These are phyloP conservation scores for Pythium aristosporum DNA, from an alignment of 352 stramenopile species.

Conservation along the genomic window DNA sequence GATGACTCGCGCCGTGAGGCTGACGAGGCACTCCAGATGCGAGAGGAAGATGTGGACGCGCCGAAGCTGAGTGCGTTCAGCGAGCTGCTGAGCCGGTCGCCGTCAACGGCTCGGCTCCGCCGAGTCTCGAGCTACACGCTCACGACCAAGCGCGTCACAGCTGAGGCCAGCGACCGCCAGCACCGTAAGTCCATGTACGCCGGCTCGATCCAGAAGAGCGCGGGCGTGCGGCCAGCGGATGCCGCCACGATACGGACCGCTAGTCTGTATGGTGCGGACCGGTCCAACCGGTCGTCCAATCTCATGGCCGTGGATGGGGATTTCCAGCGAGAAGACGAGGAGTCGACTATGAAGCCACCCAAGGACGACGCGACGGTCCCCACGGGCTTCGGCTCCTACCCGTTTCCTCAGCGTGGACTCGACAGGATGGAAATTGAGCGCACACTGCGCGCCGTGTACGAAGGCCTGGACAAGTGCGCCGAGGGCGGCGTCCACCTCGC, in stretches of 20 bases:
- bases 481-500: constrained; percentile 65
- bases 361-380: constrained; percentile 12
- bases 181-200: constrained; percentile 27
- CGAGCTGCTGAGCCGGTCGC: constrained; percentile 29
- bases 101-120: constrained; percentile 1
- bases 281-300: constrained; percentile 1
- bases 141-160: constrained; percentile 25
- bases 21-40: constrained; percentile 52
- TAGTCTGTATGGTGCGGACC: constrained; percentile 13
- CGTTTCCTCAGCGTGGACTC: constrained; percentile 1
- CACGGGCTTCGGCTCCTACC: neutral
- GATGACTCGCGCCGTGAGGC: constrained; percentile 43
- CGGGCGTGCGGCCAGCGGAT: constrained; percentile 13
- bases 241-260: constrained; percentile 20
- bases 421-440: constrained; percentile 38
- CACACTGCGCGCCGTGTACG: constrained; percentile 41
- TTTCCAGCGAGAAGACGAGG: constrained; percentile 11
- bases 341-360: constrained; percentile 22
- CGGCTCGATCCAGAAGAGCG: constrained; percentile 9
- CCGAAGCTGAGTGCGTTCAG: constrained; percentile 47
- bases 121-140: constrained; percentile 25
- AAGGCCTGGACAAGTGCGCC: constrained; percentile 45
- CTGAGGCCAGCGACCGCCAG: constrained; percentile 4
- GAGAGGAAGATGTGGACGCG: constrained; percentile 69
- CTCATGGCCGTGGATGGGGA: constrained; percentile 12